Evolutionary conservation across 2,329 filamentous ascomycete species (phyloP).

Genomic region (Alternaria panax): DNA sequence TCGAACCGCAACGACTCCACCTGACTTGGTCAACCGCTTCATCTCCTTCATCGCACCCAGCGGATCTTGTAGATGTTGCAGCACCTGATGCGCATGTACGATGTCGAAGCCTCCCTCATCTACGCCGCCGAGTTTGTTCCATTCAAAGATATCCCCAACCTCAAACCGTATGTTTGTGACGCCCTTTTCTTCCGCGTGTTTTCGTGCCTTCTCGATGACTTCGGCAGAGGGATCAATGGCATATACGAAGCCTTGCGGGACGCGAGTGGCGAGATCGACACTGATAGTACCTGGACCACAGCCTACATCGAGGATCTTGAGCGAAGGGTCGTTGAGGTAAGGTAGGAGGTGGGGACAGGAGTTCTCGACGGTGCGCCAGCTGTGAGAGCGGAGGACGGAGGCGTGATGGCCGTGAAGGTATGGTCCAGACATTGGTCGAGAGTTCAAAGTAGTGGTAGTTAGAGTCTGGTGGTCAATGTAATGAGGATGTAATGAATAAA

Average conservation of each 20-base stretch:
- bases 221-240: conserved; percentile 56
- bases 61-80: conserved; percentile 64
- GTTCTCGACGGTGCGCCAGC: conserved; percentile 56
- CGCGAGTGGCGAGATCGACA: conserved; percentile 52
- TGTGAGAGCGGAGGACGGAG: conserved; percentile 54
- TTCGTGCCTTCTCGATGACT: conserved; percentile 52
- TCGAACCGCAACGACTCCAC: conserved; percentile 61
- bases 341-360: conserved; percentile 51
- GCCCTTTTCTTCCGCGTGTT: conserved; percentile 47
- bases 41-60: conserved; percentile 61
- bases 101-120: conserved; percentile 60
- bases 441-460: not conserved
- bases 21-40: conserved; percentile 60
- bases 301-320: conserved; percentile 57
- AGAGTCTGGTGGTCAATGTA: not conserved
- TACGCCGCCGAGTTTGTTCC: conserved; percentile 54
- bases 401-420: conserved; percentile 55
- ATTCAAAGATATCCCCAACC: conserved; percentile 52
- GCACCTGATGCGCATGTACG: conserved; percentile 66
- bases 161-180: conserved; percentile 52
- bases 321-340: conserved; percentile 36
- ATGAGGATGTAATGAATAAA: not conserved
- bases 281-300: conserved; percentile 60
- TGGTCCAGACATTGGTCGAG: conserved; percentile 18
- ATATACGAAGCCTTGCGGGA: conserved; percentile 55